A percentile compares a stretch with the other conserved stretches of the same genome.
Evolutionary conservation across 1,284 basidiomycete genomes (phyloP).

Genomic region (Ustilago trichophora): DNA sequence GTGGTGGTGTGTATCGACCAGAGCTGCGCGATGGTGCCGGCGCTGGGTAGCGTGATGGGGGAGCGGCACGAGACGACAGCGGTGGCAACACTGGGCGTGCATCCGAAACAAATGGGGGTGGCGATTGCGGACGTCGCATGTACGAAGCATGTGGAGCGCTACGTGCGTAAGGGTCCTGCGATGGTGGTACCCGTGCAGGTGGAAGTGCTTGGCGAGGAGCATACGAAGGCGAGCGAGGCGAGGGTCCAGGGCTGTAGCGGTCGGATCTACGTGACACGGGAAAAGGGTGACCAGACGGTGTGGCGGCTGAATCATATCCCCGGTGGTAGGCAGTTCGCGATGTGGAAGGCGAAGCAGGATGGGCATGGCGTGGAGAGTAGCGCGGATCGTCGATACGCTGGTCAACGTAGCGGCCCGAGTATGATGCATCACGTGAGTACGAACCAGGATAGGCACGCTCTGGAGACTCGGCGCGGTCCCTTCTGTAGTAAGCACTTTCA

Average conservation of each 20-base stretch:
- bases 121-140: slow-evolving; percentile 14
- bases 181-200: slow-evolving; percentile 8
- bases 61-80: slow-evolving; percentile 22
- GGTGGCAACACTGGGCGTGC: slow-evolving; percentile 39
- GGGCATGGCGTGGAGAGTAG: slow-evolving; percentile 40
- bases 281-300: slow-evolving; percentile 11
- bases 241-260: slow-evolving; percentile 40
- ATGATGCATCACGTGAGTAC: slow-evolving; percentile 33
- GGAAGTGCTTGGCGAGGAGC: slow-evolving; percentile 17
- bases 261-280: slow-evolving; percentile 20
- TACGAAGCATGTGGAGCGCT: slow-evolving; percentile 28
- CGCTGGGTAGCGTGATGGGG: slow-evolving; percentile 16
- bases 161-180: slow-evolving; percentile 27
- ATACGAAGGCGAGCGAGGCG: slow-evolving; percentile 35
- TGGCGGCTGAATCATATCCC: slow-evolving; percentile 18
- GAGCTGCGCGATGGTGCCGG: not conserved
- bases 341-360: slow-evolving; percentile 28
- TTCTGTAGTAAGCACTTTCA: slow-evolving; percentile 24
- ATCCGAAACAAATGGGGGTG: slow-evolving; percentile 29
- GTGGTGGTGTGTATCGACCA: slow-evolving; percentile 32
- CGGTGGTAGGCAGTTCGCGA: slow-evolving; percentile 20
- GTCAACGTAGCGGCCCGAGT: slow-evolving; percentile 24
- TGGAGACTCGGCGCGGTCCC: slow-evolving; percentile 30
- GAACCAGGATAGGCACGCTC: slow-evolving; percentile 27
- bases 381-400: slow-evolving; percentile 28